Conservation (phyloP, 352 stramenopile genomes). For the Aphanomyces euteiches region DNA sequence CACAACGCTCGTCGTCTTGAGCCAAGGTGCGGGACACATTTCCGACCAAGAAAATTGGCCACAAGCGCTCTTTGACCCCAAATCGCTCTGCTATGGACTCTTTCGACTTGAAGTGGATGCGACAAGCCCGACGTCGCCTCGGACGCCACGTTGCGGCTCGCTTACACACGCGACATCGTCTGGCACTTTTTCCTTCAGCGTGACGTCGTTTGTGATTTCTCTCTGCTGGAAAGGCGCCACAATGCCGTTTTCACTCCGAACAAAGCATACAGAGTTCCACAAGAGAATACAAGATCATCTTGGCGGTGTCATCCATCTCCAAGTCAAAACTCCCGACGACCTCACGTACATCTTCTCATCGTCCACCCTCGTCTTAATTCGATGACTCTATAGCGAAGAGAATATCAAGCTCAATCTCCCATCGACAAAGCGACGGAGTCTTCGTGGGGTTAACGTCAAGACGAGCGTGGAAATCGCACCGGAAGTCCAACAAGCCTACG, state of each 20-base stretch:
- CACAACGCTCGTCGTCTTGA: conserved; percentile 56
- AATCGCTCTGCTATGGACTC: conserved; percentile 76
- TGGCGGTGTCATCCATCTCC: conserved; percentile 67
- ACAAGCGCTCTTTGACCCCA: conserved; percentile 69
- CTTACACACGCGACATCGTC: conserved; percentile 50
- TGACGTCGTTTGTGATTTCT: conserved; percentile 65
- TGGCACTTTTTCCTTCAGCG: conserved; percentile 22
- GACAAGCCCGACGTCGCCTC: conserved; percentile 13
- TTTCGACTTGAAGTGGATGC: conserved; percentile 50
- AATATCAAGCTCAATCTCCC: conserved; percentile 16
- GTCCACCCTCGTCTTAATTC: too few species aligned
- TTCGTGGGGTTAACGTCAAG: neutral
- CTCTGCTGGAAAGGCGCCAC: conserved; percentile 88
- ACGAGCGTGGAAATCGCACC: conserved; percentile 70
- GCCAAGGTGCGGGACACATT: conserved; percentile 57
- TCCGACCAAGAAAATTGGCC: conserved; percentile 73
- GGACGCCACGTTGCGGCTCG: conserved; percentile 34
- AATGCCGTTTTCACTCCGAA: conserved; percentile 77
- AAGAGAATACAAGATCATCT: conserved; percentile 85
- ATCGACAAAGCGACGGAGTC: conserved; percentile 25
- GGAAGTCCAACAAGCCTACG: conserved; percentile 59
- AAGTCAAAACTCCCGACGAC: conserved; percentile 67
- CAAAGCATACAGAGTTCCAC: conserved; percentile 87
- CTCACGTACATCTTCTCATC: conserved; percentile 46
- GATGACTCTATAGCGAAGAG: conserved; percentile 9